Evolutionary conservation across 2,329 filamentous ascomycete genomes (phyloP), one percentile per base, ranked within the genome.

Genomic region (Trichoderma endophyticum): DNA sequence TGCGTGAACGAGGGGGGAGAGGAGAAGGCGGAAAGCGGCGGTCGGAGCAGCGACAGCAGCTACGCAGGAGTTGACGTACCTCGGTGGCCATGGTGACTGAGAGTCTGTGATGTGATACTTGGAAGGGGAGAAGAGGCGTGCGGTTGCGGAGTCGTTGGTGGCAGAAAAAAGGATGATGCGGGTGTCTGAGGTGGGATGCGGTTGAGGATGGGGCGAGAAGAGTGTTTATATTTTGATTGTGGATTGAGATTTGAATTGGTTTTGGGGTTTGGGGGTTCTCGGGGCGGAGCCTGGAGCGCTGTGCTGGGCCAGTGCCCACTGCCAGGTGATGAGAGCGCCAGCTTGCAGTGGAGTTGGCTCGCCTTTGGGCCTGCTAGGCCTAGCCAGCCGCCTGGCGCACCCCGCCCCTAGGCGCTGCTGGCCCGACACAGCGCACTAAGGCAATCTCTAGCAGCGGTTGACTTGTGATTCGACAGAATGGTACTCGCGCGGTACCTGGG

Each of bases 191-290:
- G 74, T 72, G 73, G 74, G 71, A 76, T 75, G 74, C 74, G 74
- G 73, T 73, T 74, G 74, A 74, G 72, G 73, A 73, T 73, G 72
- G 73, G 74, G 76, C 74, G 72, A 77, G 74, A 78, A 74, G 75
- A 74, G 75, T 78, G 77, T 78, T 78, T 78, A 77, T 78, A 77
- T 77, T 78, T 78, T 78, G 77, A 76, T 76, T 77, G 77, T 77
- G 76, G 75, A 77, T 76, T 75, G 72, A 74, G 68, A 71, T 73
- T 74, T 73, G 73, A 73, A 61, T 69, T 71, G 68, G 67, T 48
- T 73, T 72, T 56, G 71, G 71, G 72, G 71, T 63, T 73, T 72
- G 71, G 73, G 74, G 72, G 65, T 70, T 66, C 63, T 70, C 70
- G 70, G 69, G 72, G 72, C 63, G 70, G 72, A 71, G 62, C 63